Evolutionary conservation across 148 eudicot species (phyloP), one percentile per base, ranked within the genome.

Genomic region (Camellia sinensis): DNA sequence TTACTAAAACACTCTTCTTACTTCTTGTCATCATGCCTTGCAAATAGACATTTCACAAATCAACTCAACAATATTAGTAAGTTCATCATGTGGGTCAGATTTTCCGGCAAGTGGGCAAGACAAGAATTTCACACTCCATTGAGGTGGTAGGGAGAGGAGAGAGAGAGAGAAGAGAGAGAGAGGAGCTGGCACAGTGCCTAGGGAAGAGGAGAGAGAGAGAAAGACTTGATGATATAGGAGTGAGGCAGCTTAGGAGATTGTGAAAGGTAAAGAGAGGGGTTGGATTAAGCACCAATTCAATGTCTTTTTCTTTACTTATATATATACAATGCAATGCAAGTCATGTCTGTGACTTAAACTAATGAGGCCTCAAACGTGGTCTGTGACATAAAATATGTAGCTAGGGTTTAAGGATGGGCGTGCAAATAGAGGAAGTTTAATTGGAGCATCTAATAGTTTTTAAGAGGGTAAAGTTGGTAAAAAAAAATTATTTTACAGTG

Each of bases 221-320:
- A 2, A 17, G 41, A 44, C 44, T 81, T 68, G 80, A 78, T 77
- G 80, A 84, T 21, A 79, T 63, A 73, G 43, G 77, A 79, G 85
- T 66, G 86, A 86, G 85, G 67, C 69, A 56, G 80, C 89, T 78
- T 93, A 76, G 97, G 91, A 76, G 80, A 87, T 71, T 83, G 97
- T 87, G 90, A 91, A 93, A 91, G 84, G 73, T 66, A 59, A 73
- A 78, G 83, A 81, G 67, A 3, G 19, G 60, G 74, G 7, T 85
- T 83, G 78, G 90, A 79, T 71, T 52, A 84, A 81, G 84, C 86
- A 87, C 64, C 67, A 82, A 80, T 78, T 88, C 78, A 80, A 83
- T 86, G 86, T 83, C 87, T 87, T 86, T 87, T 83, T 63, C 22
- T 70, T 67, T 29, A 29, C 37, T 29, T 29, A 29, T 29, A 29